Percentiles rank a stretch among this genome's conserved stretches.
phyloP scores from a whole-genome alignment of 768 basidiomycete genomes.

The Amanita polypyramis region DNA sequence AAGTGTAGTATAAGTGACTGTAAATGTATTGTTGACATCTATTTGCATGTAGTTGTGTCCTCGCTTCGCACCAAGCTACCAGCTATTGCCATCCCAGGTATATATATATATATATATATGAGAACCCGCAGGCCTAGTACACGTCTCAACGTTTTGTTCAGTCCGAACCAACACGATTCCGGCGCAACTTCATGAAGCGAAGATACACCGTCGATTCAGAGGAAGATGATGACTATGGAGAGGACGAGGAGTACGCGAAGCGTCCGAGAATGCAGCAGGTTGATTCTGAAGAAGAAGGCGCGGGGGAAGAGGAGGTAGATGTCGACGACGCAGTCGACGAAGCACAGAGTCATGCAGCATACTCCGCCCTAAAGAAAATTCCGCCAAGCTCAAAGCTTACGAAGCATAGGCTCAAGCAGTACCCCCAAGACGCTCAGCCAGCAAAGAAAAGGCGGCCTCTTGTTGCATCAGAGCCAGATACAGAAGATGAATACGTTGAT shows the following conservation, averaged over 20 bases:
- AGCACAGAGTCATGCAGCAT: not conserved
- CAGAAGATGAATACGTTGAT: constrained; percentile 12
- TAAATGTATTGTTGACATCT: constrained; percentile 1
- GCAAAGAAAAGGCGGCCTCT: constrained; percentile 7
- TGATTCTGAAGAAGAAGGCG: constrained; percentile 6
- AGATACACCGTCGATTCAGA: constrained; percentile 20
- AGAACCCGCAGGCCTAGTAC: not conserved
- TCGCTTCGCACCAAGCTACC: constrained; percentile 17
- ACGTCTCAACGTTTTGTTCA: not conserved
- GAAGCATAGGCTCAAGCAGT: not conserved
- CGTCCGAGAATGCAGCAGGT: not conserved
- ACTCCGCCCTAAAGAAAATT: not conserved
- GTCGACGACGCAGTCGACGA: constrained; percentile 12
- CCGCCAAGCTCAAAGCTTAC: not conserved
- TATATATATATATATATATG: not conserved
- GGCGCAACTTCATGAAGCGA: constrained; percentile 17
- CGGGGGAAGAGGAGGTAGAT: constrained; percentile 13
- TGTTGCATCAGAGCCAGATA: constrained; percentile 12
- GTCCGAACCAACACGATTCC: constrained; percentile 9
- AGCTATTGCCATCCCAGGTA: constrained; percentile 14
- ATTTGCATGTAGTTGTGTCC: constrained; percentile 7
- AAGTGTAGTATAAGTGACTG: constrained; percentile 13
- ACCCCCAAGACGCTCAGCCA: not conserved
- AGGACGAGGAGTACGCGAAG: constrained; percentile 4
- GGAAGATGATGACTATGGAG: constrained; percentile 15